Conservation (phyloP, 345 rosid genomes). For the Arabis alpina region DNA sequence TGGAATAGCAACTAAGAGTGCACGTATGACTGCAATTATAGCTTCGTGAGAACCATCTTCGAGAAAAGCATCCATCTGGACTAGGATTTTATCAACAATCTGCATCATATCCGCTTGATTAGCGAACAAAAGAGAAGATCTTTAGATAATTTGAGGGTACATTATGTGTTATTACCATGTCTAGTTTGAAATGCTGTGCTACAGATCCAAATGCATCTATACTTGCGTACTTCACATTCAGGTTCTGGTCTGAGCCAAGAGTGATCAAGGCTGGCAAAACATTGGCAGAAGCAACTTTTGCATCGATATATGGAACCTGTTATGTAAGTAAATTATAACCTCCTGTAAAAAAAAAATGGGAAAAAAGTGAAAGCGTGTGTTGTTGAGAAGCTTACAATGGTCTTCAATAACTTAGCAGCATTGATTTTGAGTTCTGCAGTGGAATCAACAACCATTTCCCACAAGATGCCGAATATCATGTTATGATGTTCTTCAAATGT, state of each 20-base stretch:
- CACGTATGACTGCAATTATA: slow-evolving; percentile 86
- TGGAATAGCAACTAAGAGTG: slow-evolving; percentile 83
- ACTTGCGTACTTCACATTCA: slow-evolving; percentile 89
- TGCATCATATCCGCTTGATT: slow-evolving; percentile 45
- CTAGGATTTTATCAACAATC: slow-evolving; percentile 96
- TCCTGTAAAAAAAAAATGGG: background rate
- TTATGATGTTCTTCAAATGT: slow-evolving; percentile 79
- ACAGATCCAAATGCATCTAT: slow-evolving; percentile 97
- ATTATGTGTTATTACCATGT: slow-evolving; percentile 56
- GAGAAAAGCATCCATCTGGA: slow-evolving; percentile 99
- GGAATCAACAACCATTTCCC: slow-evolving; percentile 98
- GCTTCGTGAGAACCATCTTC: slow-evolving; percentile 99
- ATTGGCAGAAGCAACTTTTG: slow-evolving; percentile 80
- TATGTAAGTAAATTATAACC: slow-evolving; percentile 27
- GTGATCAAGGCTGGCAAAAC: slow-evolving; percentile 92
- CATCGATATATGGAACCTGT: slow-evolving; percentile 82
- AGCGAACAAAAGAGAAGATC: slow-evolving; percentile 20
- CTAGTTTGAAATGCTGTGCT: slow-evolving; percentile 91
- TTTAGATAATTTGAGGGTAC: background rate
- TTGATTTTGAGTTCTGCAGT: slow-evolving; percentile 73
- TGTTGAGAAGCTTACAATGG: slow-evolving; percentile 61
- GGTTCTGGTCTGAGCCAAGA: slow-evolving; percentile 95
- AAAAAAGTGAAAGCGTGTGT: slow-evolving; percentile 22
- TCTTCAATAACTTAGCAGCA: slow-evolving; percentile 82
- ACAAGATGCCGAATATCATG: slow-evolving; percentile 77